phyloP scores from a whole-genome alignment of 495 filamentous ascomycete genomes.

The Podospora conica region DNA sequence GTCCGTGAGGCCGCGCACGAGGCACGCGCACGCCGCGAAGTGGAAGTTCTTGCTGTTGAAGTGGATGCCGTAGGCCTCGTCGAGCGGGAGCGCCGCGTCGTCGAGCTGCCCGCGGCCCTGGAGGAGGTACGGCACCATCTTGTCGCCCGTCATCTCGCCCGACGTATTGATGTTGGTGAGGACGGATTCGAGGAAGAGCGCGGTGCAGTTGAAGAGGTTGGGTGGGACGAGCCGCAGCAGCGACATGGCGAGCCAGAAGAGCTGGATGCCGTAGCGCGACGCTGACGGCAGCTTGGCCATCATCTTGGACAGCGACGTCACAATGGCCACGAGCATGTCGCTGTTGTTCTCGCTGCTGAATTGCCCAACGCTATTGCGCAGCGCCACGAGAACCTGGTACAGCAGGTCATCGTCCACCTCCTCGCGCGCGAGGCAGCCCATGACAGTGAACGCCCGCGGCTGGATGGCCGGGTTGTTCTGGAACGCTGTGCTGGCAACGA shows the following conservation, averaged over 20 bases:
- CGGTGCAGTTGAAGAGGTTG: constrained; percentile 56
- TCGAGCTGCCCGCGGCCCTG: constrained; percentile 52
- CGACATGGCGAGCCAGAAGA: constrained; percentile 63
- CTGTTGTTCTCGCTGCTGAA: constrained; percentile 54
- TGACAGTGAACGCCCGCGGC: constrained; percentile 59
- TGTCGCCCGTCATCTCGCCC: constrained; percentile 50
- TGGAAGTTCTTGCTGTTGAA: constrained; percentile 60
- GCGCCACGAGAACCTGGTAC: constrained; percentile 60
- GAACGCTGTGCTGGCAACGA: constrained; percentile 63
- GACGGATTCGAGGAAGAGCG: constrained; percentile 55
- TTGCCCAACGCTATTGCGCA: constrained; percentile 51
- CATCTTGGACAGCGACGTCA: constrained; percentile 61
- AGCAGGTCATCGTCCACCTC: constrained; percentile 64
- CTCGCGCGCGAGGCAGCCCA: constrained; percentile 61
- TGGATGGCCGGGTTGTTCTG: constrained; percentile 66
- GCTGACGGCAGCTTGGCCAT: constrained; percentile 58
- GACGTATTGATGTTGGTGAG: constrained; percentile 52
- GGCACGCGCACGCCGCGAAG: constrained; percentile 53
- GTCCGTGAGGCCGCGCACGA: constrained; percentile 56
- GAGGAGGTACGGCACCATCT: constrained; percentile 50
- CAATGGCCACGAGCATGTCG: constrained; percentile 61
- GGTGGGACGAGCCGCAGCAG: constrained; percentile 55
- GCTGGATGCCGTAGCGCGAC: constrained; percentile 58
- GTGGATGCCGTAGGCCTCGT: constrained; percentile 55
- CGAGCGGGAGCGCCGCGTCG: constrained; percentile 50